Evolutionary conservation across 768 basidiomycete species (phyloP), one percentile per base, ranked within the genome.

Genomic region (Suillus bovinus): DNA sequence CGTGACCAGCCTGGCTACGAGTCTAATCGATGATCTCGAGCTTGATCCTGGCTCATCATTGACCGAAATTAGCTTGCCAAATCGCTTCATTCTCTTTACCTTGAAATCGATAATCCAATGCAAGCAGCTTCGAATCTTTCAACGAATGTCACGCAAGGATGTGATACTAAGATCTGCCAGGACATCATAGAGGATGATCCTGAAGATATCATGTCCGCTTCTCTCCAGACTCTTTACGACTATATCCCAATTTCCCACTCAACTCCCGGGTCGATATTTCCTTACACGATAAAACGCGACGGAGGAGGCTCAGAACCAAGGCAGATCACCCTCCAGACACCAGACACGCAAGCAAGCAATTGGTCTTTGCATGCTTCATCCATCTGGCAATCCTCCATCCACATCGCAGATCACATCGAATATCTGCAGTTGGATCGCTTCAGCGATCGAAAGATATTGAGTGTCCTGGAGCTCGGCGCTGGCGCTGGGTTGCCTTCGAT

Each of bases 281-380:
- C 75, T 14, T 86, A 89, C 70, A 68, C 70, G 9, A 61, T 69
- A 47, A 52, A 62, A 6, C 17, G 3, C 27, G 17, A 39, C 1
- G 22, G 36, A 27, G 36, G 24, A 39, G 24, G 17, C 17, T 64
- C 65, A 59, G 61, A 61, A 62, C 65, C 62, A 33, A 50, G 55
- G 63, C 27, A 59, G 13, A 49, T 63, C 47, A 68, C 68, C 50
- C 66, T 62, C 38, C 56, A 58, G 49, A 86, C 82, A 2, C 90
- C 91, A 13, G 87, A 91, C 68, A 87, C 90, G 13, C 76, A 81
- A 13, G 76, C 87, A 24, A 77, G 80, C 20, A 90, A 92, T 68
- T 93, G 91, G 91, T 79, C 83, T 1, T 73, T 93, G 3, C 90
- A 93, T 62, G 91, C 91, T 2, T 86, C 88, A 27, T 88, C 88